A percentile compares a stretch with the other conserved stretches of the same genome.
Conservation (phyloP, 2,329 filamentous ascomycete genomes). For the Hirsutella rhossiliensis region DNA sequence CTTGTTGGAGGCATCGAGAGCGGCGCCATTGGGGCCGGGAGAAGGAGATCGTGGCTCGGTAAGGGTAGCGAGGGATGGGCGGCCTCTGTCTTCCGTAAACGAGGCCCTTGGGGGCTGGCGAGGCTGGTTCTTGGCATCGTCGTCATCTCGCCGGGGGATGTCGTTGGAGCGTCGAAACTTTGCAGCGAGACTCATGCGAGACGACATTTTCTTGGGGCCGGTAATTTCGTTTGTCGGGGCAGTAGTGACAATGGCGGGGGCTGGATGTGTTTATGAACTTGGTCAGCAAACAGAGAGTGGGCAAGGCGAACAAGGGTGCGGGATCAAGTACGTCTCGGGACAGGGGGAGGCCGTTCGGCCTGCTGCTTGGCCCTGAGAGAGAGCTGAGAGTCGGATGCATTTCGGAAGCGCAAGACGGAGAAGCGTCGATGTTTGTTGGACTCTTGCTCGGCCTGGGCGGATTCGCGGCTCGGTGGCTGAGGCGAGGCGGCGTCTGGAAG, state of each 20-base stretch:
- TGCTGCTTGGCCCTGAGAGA: slow-evolving; percentile 64
- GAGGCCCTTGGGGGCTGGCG: slow-evolving; percentile 18
- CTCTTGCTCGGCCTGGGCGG: slow-evolving; percentile 34
- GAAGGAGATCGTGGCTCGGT: slow-evolving; percentile 39
- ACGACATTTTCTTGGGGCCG: slow-evolving; percentile 39
- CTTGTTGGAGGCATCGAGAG: slow-evolving; percentile 37
- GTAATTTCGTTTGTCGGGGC: slow-evolving; percentile 63
- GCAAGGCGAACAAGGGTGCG: slow-evolving; percentile 1
- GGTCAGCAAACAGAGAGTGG: slow-evolving; percentile 6
- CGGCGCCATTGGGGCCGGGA: slow-evolving; percentile 18
- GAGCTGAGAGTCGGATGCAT: slow-evolving; percentile 86
- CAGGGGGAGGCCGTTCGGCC: slow-evolving; percentile 40
- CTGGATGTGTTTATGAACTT: slow-evolving; percentile 21
- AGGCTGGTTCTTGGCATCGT: not conserved
- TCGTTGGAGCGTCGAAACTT: slow-evolving; percentile 42
- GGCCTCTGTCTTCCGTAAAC: slow-evolving; percentile 30
- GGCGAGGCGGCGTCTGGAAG: slow-evolving; percentile 6
- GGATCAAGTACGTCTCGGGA: slow-evolving; percentile 40
- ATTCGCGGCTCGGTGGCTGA: slow-evolving; percentile 11
- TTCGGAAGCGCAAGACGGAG: slow-evolving; percentile 70
- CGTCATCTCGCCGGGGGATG: slow-evolving; percentile 20
- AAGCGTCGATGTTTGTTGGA: slow-evolving; percentile 47
- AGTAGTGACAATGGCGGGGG: slow-evolving; percentile 77
- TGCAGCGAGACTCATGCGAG: slow-evolving; percentile 40
- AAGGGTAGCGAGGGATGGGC: slow-evolving; percentile 26